These are phyloP conservation scores for Suillus clintonianus DNA, from an alignment of 768 basidiomycete genomes.

Conservation along the genomic window DNA sequence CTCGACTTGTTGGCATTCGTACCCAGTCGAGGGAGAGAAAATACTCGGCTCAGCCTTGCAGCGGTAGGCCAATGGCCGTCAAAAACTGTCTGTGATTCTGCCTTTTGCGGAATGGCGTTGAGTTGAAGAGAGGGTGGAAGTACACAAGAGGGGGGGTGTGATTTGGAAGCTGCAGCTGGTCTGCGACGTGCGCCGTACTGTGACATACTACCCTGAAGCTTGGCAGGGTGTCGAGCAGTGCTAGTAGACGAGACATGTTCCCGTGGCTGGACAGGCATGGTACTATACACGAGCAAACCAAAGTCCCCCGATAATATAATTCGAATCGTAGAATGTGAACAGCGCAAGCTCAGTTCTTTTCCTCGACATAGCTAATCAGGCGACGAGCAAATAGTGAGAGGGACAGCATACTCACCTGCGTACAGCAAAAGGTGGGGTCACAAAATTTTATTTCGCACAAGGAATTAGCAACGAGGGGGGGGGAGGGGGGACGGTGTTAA, in stretches of 20 bases:
- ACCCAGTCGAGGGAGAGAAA: constrained; percentile 36
- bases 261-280: not conserved
- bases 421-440: not conserved
- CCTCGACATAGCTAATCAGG: not conserved
- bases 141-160: constrained; percentile 4
- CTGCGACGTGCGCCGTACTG: not conserved
- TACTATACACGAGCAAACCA: not conserved
- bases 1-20: constrained; percentile 2
- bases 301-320: not conserved
- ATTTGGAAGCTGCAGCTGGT: not conserved
- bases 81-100: constrained; percentile 26
- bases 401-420: not conserved
- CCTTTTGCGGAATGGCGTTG: constrained; percentile 4
- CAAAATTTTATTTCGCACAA: not conserved
- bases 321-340: not conserved
- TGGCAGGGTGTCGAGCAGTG: not conserved
- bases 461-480: not conserved
- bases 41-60: constrained; percentile 44
- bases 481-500: not conserved
- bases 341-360: not conserved
- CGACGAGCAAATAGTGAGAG: not conserved
- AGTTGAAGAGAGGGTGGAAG: constrained; percentile 21
- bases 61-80: constrained; percentile 36
- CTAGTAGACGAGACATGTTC: not conserved
- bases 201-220: not conserved